Evolutionary conservation across 2,329 filamentous ascomycete genomes (phyloP), one percentile per base, ranked within the genome.

Genomic region (Penicillium sp.): DNA sequence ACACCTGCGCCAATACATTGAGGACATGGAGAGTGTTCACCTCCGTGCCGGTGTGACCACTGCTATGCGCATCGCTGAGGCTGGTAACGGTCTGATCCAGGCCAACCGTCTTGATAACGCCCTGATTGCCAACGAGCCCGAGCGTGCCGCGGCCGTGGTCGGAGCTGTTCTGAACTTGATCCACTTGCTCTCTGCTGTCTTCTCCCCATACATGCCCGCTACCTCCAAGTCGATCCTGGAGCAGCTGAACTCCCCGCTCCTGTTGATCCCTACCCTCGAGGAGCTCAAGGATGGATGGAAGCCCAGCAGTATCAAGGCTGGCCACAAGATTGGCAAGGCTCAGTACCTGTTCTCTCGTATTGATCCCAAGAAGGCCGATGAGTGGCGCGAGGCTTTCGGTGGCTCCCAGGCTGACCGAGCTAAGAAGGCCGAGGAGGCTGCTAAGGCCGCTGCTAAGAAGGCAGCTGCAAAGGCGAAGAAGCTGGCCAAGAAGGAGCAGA

Each of bases 141-240:
- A 82, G 50, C 80, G 80, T 27, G 84, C 83, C 55, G 84, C 84
- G 11, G 82, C 84, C 6, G 84, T 87, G 21, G 84, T 96, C 53
- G 89, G 90, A 54, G 80, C 92, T n/a, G 90, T 89, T 1, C 80
- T 96, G 58, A 96, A 96, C 77, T 85, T 93, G 62, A 86, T 93
- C 53, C 86, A 93, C 70, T 86, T 97, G 31, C 82, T 96, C 48
- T 90, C 92, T 22, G 87, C 86, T 53, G 78, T 96, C 44, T 84
- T 93, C 55, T 85, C 86, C 52, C 93, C 93, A 0, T 97, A 93
- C 77, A 90, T 97, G 82, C 92, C 91, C 41, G 83, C 83, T n/a
- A 93, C 89, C 9, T 82, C 89, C 3, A 82, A 82, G 58, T 85
- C 86, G 31, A 96, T 97, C 65, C 84, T 91, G 63, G 76, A 84